Evolutionary conservation across 345 rosid species (phyloP), one percentile per base, ranked within the genome.

Genomic region (Populus deltoides): DNA sequence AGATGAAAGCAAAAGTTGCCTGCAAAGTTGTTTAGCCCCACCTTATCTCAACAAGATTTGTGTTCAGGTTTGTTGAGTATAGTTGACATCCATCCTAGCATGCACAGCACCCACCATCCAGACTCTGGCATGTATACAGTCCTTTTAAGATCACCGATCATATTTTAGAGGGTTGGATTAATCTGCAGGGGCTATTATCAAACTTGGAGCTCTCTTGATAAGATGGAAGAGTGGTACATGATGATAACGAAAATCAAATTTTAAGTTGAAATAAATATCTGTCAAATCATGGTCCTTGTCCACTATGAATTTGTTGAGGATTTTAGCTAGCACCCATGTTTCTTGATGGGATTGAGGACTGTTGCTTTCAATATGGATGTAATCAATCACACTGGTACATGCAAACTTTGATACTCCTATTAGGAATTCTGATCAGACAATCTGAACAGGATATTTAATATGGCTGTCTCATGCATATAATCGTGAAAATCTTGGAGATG

Each of bases 1-100:
- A 43, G 47, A 7, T 51, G 16, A n/a, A 71, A 70, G 36, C 65
- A 25, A 66, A 65, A 63, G 45, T 68, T 68, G 83, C 27, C 22
- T 24, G 70, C 66, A 20, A 18, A 43, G 29, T 5, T 27, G 45
- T 77, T 59, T 47, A 18, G 4, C 49, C 59, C 20, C 39, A 0
- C 35, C 3, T 29, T 74, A 66, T 24, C 36, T 24, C 74, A 4
- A 33, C 55, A 43, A 45, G 68, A 43, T 11, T 38, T 43, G 61
- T 35, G 11, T 29, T 71, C 25, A 22, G 18, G 22, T 36, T 22
- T 4, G 11, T 7, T 66, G 69, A 2, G 66, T 12, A 27, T 3
- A n/a, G 27, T 65, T 18, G 20, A 25, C 27, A 72, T 35, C 29
- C 36, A 22, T 72, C 63, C n/a, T 7, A 33, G 25, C 22, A 2